Evolutionary conservation across 2,329 filamentous ascomycete genomes (phyloP), one percentile per base, ranked within the genome.

Genomic region (Beauveria varroae): DNA sequence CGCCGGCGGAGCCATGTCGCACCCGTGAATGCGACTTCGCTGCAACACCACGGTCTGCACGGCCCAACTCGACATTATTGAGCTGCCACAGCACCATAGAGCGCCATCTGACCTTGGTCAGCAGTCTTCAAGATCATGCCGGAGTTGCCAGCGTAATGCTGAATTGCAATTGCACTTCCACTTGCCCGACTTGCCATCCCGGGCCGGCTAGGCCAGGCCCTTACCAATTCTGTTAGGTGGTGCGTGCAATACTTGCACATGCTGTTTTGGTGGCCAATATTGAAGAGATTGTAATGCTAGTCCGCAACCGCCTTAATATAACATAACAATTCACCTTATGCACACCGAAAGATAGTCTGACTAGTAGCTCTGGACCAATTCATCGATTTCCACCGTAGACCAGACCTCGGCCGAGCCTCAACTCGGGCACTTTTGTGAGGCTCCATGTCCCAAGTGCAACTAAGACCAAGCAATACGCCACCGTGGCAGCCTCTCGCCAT

Each of bases 221-320:
- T 53, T 60, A 22, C 50, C 58, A 40, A 5, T 60, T 60, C 49
- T 52, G 57, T 60, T 54, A 54, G 58, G 41, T 54, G 49, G 44
- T 30, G 46, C 28, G 1, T 30, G 7, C 16, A 51, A 24, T 8
- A 14, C n/a, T 41, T 40, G 43, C 55, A 41, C 44, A 50, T 58
- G 55, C 22, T 50, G 41, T 24, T 50, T 50, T 41, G 10, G 30
- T 50, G 20, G 34, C 16, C 40, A 49, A 24, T 18, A 46, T 18
- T 46, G 12, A 47, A n/a, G 18, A 44, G 53, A 6, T 44, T 20
- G 53, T 12, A 46, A 30, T 34, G 34, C n/a, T 47, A 57, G 54
- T 57, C 28, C 28, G n/a, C 41, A n/a, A 14, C n/a, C n/a, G n/a
- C 10, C 28, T 46, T 14, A 12, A 22, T 43, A 56, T 47, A 6